Evolutionary conservation across 108 stramenopile genomes (phyloP).

Genomic region (Pseudonitzschia pungens): DNA sequence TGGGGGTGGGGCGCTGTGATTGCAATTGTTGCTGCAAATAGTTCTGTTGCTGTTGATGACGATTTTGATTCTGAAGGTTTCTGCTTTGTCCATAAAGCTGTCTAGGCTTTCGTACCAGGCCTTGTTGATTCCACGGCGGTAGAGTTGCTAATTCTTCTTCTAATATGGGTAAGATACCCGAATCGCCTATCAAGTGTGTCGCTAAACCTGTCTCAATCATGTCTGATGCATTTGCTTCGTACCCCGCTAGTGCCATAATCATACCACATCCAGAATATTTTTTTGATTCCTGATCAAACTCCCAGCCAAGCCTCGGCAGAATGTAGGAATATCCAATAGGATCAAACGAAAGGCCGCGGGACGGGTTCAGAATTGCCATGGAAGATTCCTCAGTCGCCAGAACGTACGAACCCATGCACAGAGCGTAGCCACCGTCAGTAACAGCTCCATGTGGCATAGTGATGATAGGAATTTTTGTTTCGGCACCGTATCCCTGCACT

Average conservation of each 20-base stretch:
- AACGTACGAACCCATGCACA: conserved; percentile 71
- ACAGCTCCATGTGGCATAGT: conserved; percentile 71
- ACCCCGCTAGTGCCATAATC: conserved; percentile 72
- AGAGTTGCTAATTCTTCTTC: conserved; percentile 61
- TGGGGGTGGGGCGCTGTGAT: conserved; percentile 3
- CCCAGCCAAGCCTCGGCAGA: conserved; percentile 72
- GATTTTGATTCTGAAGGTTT: conserved; percentile 1
- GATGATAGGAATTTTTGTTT: conserved; percentile 66
- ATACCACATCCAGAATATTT: conserved; percentile 59
- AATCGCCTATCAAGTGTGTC: conserved; percentile 56
- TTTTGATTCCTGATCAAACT: conserved; percentile 48
- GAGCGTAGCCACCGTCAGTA: conserved; percentile 73
- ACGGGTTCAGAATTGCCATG: conserved; percentile 68
- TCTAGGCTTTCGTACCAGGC: conserved; percentile 37
- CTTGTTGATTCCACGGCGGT: conserved; percentile 61
- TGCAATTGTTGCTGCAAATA: conserved; percentile 13
- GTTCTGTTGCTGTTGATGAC: conserved; percentile 3
- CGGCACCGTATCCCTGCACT: conserved; percentile 44
- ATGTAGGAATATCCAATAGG: conserved; percentile 78
- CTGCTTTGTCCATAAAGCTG: conserved; percentile 21
- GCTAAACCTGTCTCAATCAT: conserved; percentile 85
- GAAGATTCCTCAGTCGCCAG: conserved; percentile 65
- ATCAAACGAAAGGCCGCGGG: conserved; percentile 74
- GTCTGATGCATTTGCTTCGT: conserved; percentile 70
- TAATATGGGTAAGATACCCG: conserved; percentile 43